Base-by-base conservation (phyloP, 768 basidiomycete genomes). In the Steccherinum ochraceum region DNA sequence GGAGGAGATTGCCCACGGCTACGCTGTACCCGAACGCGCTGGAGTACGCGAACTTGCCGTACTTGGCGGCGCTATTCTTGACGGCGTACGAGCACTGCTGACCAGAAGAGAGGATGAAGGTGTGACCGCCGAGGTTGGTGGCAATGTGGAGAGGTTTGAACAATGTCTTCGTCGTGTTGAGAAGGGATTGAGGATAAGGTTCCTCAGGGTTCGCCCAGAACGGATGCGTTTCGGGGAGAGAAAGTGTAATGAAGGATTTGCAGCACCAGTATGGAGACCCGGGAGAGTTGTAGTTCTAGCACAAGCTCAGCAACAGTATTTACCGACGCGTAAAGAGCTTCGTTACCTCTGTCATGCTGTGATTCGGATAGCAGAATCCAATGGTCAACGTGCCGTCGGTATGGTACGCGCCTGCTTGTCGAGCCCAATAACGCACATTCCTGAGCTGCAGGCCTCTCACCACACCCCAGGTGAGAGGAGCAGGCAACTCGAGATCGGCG, bases 231-330 rank as follows among this genome's bases (percentile, higher is more conserved):
- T 77, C 73, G 1, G 84, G 79, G 2, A 86, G 72, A 4, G 84
- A 71, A 13, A 89, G 76, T 4, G 83, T 64, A 35, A 83, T 71
- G 64, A 90, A 89, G 1, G 84, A 81, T 61, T 88, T 86, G 70
- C 84, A 87, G 61, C 81, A 84, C 87, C 86, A 89, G 66, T 89
- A 90, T 2, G 84, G 83, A 21, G 84, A 86, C 18, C 85, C 85
- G 16, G 81, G 80, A 3, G 84, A 84, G 62, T 89, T 88, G 71
- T 90, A 88, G 66, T 85, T 87, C 52, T 59, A 43, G 27, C 1
- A 21, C 5, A n/a, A 11, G 27, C n/a, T 47, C 24, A 45, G 43
- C 51, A 45, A 46, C 13, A 21, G 10, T 24, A 16, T 20, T n/a
- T n/a, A n/a, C n/a, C n/a, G n/a, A n/a, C n/a, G 4, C 19, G n/a